phyloP scores from a whole-genome alignment of 768 basidiomycete genomes.

The Trametes sanguinea region DNA sequence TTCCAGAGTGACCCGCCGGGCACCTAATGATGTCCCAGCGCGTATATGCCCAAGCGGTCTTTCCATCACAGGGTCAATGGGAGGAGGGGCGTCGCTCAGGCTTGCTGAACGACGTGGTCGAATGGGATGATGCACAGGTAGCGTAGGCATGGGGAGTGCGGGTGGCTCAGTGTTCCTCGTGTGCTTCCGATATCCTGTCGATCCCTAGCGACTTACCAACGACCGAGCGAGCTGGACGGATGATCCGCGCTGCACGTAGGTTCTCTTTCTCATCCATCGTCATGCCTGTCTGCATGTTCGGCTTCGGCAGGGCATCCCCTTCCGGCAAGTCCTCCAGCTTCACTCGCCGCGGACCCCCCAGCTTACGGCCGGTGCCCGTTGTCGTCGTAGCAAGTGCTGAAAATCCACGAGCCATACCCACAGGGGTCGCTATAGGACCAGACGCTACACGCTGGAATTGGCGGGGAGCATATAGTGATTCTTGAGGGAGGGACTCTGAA shows the following conservation, averaged over 20 bases:
- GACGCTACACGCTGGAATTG: constrained; percentile 71
- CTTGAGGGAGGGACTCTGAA: constrained; percentile 60
- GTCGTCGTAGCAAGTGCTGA: constrained; percentile 21
- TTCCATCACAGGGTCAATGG: constrained; percentile 7
- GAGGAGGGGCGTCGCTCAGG: constrained; percentile 53
- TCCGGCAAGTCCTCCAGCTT: constrained; percentile 32
- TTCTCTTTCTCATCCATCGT: constrained; percentile 45
- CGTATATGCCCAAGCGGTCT: constrained; percentile 30
- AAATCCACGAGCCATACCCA: constrained; percentile 34
- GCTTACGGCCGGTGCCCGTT: constrained; percentile 26
- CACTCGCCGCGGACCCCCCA: constrained; percentile 31
- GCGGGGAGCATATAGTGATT: constrained; percentile 41
- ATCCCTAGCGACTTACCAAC: constrained; percentile 27
- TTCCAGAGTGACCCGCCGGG: constrained; percentile 46
- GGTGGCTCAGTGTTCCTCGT: constrained; percentile 23
- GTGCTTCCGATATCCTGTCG: constrained; percentile 21
- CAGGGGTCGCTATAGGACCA: constrained; percentile 46
- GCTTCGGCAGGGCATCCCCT: constrained; percentile 39
- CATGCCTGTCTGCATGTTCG: constrained; percentile 21
- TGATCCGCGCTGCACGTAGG: constrained; percentile 12
- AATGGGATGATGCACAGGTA: constrained; percentile 38
- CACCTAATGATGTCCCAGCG: constrained; percentile 47
- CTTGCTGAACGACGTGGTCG: constrained; percentile 76
- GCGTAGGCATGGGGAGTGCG: constrained; percentile 18
- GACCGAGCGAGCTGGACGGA: constrained; percentile 17